Evolutionary conservation across 2,329 filamentous ascomycete genomes (phyloP).

Genomic region (Calycina herbarum): DNA sequence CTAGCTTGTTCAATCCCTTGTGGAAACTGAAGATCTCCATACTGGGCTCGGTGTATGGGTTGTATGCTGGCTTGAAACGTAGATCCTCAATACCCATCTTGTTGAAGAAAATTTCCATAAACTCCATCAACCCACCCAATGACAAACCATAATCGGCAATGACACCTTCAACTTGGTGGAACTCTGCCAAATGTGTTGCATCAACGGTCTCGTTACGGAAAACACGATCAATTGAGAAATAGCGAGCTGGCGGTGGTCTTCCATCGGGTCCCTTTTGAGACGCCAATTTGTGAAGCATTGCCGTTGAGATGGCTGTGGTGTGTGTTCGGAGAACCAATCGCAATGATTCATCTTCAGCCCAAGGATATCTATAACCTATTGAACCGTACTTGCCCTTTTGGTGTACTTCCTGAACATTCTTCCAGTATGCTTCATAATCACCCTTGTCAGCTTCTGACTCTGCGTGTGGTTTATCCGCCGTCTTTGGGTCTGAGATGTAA

Average conservation of each 20-base stretch:
- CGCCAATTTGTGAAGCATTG: slow-evolving; percentile 87
- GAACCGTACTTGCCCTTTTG: slow-evolving; percentile 90
- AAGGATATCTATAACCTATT: slow-evolving; percentile 94
- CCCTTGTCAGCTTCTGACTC: slow-evolving; percentile 54
- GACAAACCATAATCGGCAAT: slow-evolving; percentile 96
- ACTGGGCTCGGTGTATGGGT: slow-evolving; percentile 90
- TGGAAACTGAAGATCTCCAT: slow-evolving; percentile 99
- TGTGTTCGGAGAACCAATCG: slow-evolving; percentile 91
- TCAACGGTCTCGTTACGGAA: slow-evolving; percentile 98
- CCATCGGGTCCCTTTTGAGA: slow-evolving; percentile 74
- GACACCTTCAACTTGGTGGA: slow-evolving; percentile 98
- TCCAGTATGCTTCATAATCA: slow-evolving; percentile 84
- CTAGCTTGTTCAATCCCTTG: slow-evolving; percentile 82
- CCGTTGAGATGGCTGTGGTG: slow-evolving; percentile 88
- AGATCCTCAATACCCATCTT: slow-evolving; percentile 91
- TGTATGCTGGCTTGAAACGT: slow-evolving; percentile 96
- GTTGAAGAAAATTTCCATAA: slow-evolving; percentile 93
- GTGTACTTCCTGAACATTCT: slow-evolving; percentile 84
- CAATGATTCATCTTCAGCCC: slow-evolving; percentile 82
- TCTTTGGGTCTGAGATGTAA: slow-evolving; percentile 88
- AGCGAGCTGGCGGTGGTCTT: slow-evolving; percentile 70
- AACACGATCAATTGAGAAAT: slow-evolving; percentile 97
- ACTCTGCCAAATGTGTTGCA: slow-evolving; percentile 93
- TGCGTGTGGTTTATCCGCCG: slow-evolving; percentile 67
- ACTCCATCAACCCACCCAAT: slow-evolving; percentile 86